Evolutionary conservation across 176 grass and related monocot species (phyloP), one percentile per base, ranked within the genome.

Genomic region (Hyparrhenia diplandra): DNA sequence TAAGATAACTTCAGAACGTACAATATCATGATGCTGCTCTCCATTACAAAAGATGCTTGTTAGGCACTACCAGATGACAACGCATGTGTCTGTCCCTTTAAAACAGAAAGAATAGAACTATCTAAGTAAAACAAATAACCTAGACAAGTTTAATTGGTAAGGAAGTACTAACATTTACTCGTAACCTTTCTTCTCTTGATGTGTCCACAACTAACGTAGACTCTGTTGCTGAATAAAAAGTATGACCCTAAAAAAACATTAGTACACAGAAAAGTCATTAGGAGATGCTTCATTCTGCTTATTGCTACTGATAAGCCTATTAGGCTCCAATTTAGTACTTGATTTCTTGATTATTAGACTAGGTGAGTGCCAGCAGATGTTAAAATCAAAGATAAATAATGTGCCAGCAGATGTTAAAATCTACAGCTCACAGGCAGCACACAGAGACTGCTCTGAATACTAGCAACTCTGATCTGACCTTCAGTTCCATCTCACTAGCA

Each of bases 161-260:
- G 67, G 72, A 47, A 54, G 66, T 78, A 89, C 92, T 73, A 84
- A 93, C 96, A 81, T 99, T 88, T 68, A 90, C 87, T 73, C 71
- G 83, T 82, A 95, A 84, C 75, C 92, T 88, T 82, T 99, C 96
- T 83, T 93, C 96, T 91, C 96, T 93, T 85, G 96, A 99, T 78
- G 96, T 91, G 74, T 99, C 96, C 80, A 99, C 96, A 29, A 95
- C 79, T 86, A 99, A 86, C 60, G 88, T 99, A 43, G 92, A 93
- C 86, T 99, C 93, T 60, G 90, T 93, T 80, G 85, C 68, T 42
- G 96, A 87, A 81, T 85, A n/a, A 76, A 77, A 95, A 83, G 83
- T 90, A 99, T 62, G 92, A 82, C 75, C 63, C 96, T 99, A n/a
- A 79, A 64, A 83, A 73, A 85, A 63, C 32, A 91, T 42, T 40